A percentile compares a stretch with the other conserved stretches of the same genome.
Evolutionary conservation across 345 rosid species (phyloP).

Genomic region (Microthlaspi erraticum): DNA sequence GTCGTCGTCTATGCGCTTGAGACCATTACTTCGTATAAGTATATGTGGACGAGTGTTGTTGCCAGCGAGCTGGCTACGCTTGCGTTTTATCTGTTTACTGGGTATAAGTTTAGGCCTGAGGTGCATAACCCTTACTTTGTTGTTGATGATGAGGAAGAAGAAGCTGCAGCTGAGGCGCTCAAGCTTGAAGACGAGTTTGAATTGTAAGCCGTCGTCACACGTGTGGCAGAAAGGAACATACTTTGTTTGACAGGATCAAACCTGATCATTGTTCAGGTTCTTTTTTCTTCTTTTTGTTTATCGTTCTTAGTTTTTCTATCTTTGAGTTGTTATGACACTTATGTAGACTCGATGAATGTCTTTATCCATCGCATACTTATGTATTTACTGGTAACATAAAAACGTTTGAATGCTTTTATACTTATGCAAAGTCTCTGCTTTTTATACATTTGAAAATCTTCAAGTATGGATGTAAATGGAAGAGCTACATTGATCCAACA

Average conservation of each 20-base stretch:
- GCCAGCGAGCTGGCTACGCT: slow-evolving; percentile 76
- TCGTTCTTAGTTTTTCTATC: slow-evolving; percentile 20
- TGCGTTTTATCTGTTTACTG: slow-evolving; percentile 87
- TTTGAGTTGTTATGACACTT: slow-evolving; percentile 29
- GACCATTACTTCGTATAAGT: slow-evolving; percentile 91
- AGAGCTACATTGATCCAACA: too few species aligned
- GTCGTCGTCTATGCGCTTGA: slow-evolving; percentile 87
- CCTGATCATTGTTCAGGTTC: slow-evolving; percentile 27
- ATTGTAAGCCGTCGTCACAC: slow-evolving; percentile 47
- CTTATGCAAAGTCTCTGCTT: slow-evolving; percentile 9
- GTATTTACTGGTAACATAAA: slow-evolving; percentile 31
- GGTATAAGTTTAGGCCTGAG: slow-evolving; percentile 91
- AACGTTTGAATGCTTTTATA: slow-evolving; percentile 33
- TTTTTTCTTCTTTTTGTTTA: slow-evolving; percentile 21
- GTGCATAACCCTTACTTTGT: slow-evolving; percentile 93
- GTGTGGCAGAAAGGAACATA: neutral
- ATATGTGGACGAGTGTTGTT: slow-evolving; percentile 82
- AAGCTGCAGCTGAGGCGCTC: slow-evolving; percentile 40
- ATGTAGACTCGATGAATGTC: slow-evolving; percentile 28
- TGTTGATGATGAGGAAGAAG: slow-evolving; percentile 96
- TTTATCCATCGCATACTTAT: slow-evolving; percentile 27
- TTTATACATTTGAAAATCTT: neutral
- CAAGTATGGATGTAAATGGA: too few species aligned
- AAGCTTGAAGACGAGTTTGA: slow-evolving; percentile 99
- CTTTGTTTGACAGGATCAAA: slow-evolving; percentile 23